phyloP scores from a whole-genome alignment of 306 rosid genomes.

The Prunus fruticosa region DNA sequence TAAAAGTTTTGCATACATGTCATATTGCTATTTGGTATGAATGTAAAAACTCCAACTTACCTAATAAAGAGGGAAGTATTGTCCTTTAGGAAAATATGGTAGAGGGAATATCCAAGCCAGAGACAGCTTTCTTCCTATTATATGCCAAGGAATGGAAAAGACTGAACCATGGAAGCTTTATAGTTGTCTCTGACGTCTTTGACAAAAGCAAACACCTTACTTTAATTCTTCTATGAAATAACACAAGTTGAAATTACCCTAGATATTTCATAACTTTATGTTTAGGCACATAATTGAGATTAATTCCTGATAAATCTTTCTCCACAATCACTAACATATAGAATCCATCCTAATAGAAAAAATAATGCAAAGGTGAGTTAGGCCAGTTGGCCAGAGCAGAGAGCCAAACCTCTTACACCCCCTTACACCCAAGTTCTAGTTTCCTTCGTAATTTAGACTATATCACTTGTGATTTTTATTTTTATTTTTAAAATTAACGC shows the following conservation, averaged over 20 bases:
- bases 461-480: too few species aligned
- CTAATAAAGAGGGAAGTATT: accelerated
- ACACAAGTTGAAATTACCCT: background rate
- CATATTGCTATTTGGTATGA: accelerated
- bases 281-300: too few species aligned
- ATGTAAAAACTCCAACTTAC: too few species aligned
- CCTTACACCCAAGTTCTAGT: too few species aligned
- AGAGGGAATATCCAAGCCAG: background rate
- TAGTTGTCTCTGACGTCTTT: background rate
- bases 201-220: background rate
- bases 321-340: too few species aligned
- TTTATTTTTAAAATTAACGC: background rate
- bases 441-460: too few species aligned
- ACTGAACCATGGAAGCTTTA: background rate
- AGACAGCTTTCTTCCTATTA: background rate
- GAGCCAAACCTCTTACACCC: too few species aligned
- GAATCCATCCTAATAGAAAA: too few species aligned
- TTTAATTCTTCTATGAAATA: background rate
- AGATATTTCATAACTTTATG: background rate
- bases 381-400: too few species aligned
- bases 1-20: accelerated
- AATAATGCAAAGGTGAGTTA: too few species aligned
- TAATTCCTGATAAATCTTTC: too few species aligned
- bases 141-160: background rate
- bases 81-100: background rate